Evolutionary conservation across 306 rosid species (phyloP).

Genomic region (Begonia peltatifolia): DNA sequence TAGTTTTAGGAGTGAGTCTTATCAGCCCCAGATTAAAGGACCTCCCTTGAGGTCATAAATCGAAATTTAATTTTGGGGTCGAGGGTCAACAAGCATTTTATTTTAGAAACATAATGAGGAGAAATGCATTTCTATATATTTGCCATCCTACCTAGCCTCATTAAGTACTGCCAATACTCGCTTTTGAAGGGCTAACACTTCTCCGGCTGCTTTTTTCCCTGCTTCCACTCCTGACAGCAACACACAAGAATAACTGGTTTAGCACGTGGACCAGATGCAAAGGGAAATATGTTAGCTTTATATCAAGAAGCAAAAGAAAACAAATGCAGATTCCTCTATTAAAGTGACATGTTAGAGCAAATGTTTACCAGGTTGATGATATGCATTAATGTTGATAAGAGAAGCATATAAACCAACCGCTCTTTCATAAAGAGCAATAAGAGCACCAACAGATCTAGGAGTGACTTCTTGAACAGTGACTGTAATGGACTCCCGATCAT

Average conservation of each 20-base stretch:
- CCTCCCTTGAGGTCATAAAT: too few relatives aligned
- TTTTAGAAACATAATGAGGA: too few relatives aligned
- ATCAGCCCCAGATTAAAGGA: too few relatives aligned
- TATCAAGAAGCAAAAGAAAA: too few relatives aligned
- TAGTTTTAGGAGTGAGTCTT: too few relatives aligned
- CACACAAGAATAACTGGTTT: too few relatives aligned
- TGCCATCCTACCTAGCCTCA: slow-evolving; percentile 57
- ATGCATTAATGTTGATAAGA: slow-evolving; percentile 77
- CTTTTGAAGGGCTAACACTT: slow-evolving; percentile 89
- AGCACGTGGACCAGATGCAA: too few relatives aligned
- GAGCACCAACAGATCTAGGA: slow-evolving; percentile 83
- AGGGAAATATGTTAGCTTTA: too few relatives aligned
- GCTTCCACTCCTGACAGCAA: slow-evolving; percentile 70
- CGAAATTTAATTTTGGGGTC: too few relatives aligned
- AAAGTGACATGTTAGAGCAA: neutral
- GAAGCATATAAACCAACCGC: slow-evolving; percentile 96
- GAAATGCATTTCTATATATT: neutral
- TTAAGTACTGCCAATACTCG: slow-evolving; percentile 77
- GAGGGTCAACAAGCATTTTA: too few relatives aligned
- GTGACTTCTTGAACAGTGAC: slow-evolving; percentile 91
- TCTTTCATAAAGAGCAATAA: slow-evolving; percentile 84
- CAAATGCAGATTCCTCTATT: too few relatives aligned
- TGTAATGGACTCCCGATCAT: slow-evolving; percentile 69
- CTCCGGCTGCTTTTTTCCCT: slow-evolving; percentile 87
- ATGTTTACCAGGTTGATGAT: slow-evolving; percentile 87